phyloP scores from a whole-genome alignment of 345 rosid genomes.

The Camelina sativa region DNA sequence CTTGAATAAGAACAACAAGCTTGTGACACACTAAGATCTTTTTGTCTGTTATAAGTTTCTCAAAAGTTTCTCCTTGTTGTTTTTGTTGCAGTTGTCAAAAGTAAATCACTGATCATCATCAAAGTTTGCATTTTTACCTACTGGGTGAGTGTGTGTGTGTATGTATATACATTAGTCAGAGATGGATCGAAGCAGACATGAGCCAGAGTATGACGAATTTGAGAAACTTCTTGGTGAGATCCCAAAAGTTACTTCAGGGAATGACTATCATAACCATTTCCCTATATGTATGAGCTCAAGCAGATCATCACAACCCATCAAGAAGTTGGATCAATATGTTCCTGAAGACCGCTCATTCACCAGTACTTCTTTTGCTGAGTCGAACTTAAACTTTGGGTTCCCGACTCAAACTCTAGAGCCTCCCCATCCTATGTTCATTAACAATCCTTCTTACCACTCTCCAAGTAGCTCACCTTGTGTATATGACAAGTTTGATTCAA shows the following conservation, averaged over 20 bases:
- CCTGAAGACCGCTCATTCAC: constrained; percentile 65
- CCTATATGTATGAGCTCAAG: constrained; percentile 50
- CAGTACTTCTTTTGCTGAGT: constrained; percentile 52
- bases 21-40: constrained; percentile 32
- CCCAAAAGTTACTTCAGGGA: constrained; percentile 74
- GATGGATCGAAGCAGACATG: constrained; percentile 67
- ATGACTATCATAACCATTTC: constrained; percentile 2
- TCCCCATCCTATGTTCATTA: constrained; percentile 41
- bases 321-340: constrained; percentile 46
- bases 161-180: constrained; percentile 6
- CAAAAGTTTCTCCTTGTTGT: too few species aligned
- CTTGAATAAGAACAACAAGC: constrained; percentile 21
- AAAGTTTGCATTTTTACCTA: constrained; percentile 14
- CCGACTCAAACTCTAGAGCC: constrained; percentile 21
- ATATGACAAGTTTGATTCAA: constrained; percentile 47
- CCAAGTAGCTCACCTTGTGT: constrained; percentile 43
- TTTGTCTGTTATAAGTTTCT: constrained; percentile 3
- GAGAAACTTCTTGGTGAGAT: constrained; percentile 84
- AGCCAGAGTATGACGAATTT: constrained; percentile 68
- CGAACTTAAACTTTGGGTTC: constrained; percentile 47
- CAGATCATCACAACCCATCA: constrained; percentile 45
- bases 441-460: constrained; percentile 46
- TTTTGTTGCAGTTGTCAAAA: constrained; percentile 39
- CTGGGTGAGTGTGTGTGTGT: background rate
- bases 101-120: constrained; percentile 14